These are phyloP conservation scores for Emmonsia crescens DNA, from an alignment of 2,329 filamentous ascomycete species.

Conservation along the genomic window DNA sequence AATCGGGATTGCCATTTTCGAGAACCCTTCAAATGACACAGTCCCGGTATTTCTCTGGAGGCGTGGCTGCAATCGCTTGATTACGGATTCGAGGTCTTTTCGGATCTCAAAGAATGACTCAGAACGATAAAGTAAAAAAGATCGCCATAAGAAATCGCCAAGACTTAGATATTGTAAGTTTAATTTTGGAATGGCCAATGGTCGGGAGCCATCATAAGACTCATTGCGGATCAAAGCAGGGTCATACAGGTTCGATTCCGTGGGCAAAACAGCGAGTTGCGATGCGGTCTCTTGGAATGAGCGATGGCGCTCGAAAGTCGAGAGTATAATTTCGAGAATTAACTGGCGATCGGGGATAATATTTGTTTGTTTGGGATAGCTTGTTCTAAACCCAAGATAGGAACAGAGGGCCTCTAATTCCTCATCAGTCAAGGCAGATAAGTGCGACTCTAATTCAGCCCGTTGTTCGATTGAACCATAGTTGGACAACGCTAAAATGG, in stretches of 20 bases:
- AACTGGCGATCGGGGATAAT: slow-evolving; percentile 49
- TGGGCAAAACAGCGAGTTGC: slow-evolving; percentile 67
- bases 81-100: slow-evolving; percentile 73
- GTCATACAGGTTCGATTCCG: slow-evolving; percentile 70
- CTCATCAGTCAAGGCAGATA: slow-evolving; percentile 60
- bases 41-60: slow-evolving; percentile 53
- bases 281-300: slow-evolving; percentile 73
- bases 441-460: slow-evolving; percentile 63
- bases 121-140: slow-evolving; percentile 75
- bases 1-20: slow-evolving; percentile 84
- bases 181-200: slow-evolving; percentile 83
- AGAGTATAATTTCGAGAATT: slow-evolving; percentile 57
- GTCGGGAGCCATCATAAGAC: slow-evolving; percentile 72
- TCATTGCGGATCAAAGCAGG: slow-evolving; percentile 68
- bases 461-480: slow-evolving; percentile 78
- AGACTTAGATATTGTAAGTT: slow-evolving; percentile 93
- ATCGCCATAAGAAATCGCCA: slow-evolving; percentile 94
- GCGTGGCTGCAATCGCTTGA: slow-evolving; percentile 69
- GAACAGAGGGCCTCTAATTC: slow-evolving; percentile 61
- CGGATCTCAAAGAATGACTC: slow-evolving; percentile 91
- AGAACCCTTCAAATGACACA: slow-evolving; percentile 66
- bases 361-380: slow-evolving; percentile 63
- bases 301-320: slow-evolving; percentile 62
- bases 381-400: slow-evolving; percentile 64
- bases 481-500: slow-evolving; percentile 84